These are phyloP conservation scores for Blastocrithidia nonstop DNA, from an alignment of 208 protist genomes.

Conservation along the genomic window DNA sequence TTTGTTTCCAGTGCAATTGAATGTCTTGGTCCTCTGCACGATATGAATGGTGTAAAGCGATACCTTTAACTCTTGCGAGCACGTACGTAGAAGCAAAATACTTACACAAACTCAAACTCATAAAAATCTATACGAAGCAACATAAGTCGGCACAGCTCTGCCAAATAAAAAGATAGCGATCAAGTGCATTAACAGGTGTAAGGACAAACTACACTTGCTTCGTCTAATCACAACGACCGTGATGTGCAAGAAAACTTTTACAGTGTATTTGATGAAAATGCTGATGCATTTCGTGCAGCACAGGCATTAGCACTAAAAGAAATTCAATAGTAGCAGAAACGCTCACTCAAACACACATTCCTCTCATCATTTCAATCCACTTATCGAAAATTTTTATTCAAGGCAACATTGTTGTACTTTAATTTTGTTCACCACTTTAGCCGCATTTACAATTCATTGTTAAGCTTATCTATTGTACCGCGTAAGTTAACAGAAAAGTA, in stretches of 20 bases:
- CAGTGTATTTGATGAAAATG: slow-evolving; percentile 32
- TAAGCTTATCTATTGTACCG: slow-evolving; percentile 7
- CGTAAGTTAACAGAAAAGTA: not conserved
- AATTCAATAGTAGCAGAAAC: slow-evolving; percentile 8
- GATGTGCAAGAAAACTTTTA: slow-evolving; percentile 6
- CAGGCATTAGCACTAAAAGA: slow-evolving; percentile 20
- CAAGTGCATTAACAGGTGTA: not conserved
- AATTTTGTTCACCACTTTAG: slow-evolving; percentile 15
- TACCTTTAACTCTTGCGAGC: slow-evolving; percentile 24
- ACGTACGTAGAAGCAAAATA: no score
- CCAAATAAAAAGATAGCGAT: no score
- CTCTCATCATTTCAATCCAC: slow-evolving; percentile 5
- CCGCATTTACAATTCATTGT: slow-evolving; percentile 20
- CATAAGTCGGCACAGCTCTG: no score
- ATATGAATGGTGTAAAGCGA: slow-evolving; percentile 27
- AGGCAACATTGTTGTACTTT: slow-evolving; percentile 17
- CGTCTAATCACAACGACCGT: not conserved
- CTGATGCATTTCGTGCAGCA: slow-evolving; percentile 10
- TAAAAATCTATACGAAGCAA: no score
- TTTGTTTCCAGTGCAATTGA: slow-evolving; percentile 43
- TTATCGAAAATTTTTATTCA: slow-evolving; percentile 20
- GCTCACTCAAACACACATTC: not conserved
- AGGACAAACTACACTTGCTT: not conserved
- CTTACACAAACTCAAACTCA: no score
- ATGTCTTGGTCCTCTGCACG: slow-evolving; percentile 33